Evolutionary conservation across 768 basidiomycete species (phyloP).

Genomic region (Termitomyces sp.): DNA sequence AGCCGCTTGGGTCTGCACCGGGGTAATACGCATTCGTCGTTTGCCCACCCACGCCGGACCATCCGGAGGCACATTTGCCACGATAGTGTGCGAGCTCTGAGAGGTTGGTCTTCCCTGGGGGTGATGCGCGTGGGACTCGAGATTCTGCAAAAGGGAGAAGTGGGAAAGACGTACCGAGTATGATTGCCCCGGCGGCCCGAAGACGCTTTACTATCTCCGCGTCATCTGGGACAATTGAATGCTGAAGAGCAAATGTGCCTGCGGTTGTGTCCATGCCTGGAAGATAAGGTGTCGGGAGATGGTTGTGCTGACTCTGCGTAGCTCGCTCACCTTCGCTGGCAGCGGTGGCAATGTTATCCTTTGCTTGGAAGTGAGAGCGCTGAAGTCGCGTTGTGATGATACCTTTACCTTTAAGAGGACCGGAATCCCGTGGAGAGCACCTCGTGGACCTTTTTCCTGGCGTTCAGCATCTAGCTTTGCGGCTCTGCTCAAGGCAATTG

Average conservation of each 20-base stretch:
- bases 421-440: conserved; percentile 50
- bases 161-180: conserved; percentile 28
- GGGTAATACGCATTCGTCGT: conserved; percentile 25
- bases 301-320: neutral
- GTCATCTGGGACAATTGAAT: conserved; percentile 39
- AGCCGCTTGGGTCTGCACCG: conserved; percentile 49
- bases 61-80: conserved; percentile 42
- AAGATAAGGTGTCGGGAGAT: neutral
- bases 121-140: neutral
- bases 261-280: conserved; percentile 43
- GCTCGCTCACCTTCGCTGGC: conserved; percentile 33
- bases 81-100: conserved; percentile 51
- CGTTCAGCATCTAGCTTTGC: conserved; percentile 43
- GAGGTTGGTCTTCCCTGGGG: conserved; percentile 47
- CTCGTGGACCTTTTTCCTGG: conserved; percentile 33
- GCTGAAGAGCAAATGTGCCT: conserved; percentile 35
- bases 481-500: conserved; percentile 46
- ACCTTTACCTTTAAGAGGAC: conserved; percentile 51
- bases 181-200: conserved; percentile 38
- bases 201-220: conserved; percentile 39
- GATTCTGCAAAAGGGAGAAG: neutral
- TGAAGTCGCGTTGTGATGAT: neutral
- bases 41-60: conserved; percentile 23
- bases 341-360: conserved; percentile 44
- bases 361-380: conserved; percentile 8